Conservation (phyloP, 345 rosid species). For the Dipteronia sinensis region DNA sequence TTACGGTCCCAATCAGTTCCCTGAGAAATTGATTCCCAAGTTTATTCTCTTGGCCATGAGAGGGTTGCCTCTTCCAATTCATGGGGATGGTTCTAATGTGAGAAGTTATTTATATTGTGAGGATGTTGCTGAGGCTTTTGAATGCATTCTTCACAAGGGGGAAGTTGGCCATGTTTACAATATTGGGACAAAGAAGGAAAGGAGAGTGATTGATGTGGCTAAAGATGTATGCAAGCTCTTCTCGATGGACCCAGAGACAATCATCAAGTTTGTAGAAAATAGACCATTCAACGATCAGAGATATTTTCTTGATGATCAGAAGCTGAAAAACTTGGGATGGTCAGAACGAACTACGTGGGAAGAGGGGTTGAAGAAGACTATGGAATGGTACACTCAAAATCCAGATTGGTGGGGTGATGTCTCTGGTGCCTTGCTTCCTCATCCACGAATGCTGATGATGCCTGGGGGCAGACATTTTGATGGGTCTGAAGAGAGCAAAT, state of each 20-base stretch:
- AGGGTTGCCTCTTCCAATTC: constrained; percentile 65
- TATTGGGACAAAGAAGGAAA: constrained; percentile 72
- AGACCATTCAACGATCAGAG: constrained; percentile 89
- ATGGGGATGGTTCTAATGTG: constrained; percentile 67
- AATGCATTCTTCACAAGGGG: constrained; percentile 64
- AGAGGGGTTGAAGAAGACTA: constrained; percentile 78
- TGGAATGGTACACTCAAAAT: constrained; percentile 80
- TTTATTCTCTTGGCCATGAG: constrained; percentile 67
- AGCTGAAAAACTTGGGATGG: constrained; percentile 83
- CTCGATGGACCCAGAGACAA: constrained; percentile 48
- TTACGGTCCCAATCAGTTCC: constrained; percentile 68
- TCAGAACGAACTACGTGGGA: constrained; percentile 77
- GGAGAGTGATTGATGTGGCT: constrained; percentile 72
- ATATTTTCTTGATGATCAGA: constrained; percentile 90
- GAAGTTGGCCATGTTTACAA: constrained; percentile 79
- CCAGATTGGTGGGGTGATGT: constrained; percentile 99
- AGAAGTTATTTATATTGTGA: constrained; percentile 69
- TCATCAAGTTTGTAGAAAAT: constrained; percentile 64
- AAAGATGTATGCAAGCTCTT: constrained; percentile 62
- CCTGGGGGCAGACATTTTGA: constrained; percentile 80
- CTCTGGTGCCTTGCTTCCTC: constrained; percentile 84
- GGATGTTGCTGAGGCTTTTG: constrained; percentile 77
- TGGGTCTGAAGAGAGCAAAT: constrained; percentile 57
- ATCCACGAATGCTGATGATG: constrained; percentile 93
- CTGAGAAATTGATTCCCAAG: constrained; percentile 65